A percentile compares a stretch with the other conserved stretches of the same genome.
Evolutionary conservation across 2,329 filamentous ascomycete species (phyloP).

Genomic region (Aspergillus carbonarius): DNA sequence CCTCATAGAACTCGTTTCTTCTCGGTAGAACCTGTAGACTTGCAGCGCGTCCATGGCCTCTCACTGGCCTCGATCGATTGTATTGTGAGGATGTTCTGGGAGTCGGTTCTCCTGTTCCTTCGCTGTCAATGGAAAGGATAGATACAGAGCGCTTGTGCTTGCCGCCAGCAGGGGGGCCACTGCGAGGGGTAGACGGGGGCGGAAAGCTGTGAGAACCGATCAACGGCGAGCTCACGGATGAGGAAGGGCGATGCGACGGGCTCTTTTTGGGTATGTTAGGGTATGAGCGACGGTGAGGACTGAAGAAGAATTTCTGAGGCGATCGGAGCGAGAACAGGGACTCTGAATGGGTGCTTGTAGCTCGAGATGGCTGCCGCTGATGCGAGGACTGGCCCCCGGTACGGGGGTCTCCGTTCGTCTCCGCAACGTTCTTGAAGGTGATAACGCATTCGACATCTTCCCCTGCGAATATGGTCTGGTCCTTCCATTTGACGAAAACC

Average conservation of each 20-base stretch:
- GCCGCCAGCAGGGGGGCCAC: slow-evolving; percentile 46
- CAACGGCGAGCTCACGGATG: slow-evolving; percentile 42
- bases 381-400: slow-evolving; percentile 31
- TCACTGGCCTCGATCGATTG: slow-evolving; percentile 53
- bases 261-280: slow-evolving; percentile 35
- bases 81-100: slow-evolving; percentile 31
- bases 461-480: slow-evolving; percentile 91
- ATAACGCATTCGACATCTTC: slow-evolving; percentile 95
- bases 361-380: slow-evolving; percentile 39
- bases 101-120: slow-evolving; percentile 37
- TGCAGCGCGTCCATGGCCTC: slow-evolving; percentile 72
- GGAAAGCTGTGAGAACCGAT: slow-evolving; percentile 44
- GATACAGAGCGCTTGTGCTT: slow-evolving; percentile 75
- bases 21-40: slow-evolving; percentile 73
- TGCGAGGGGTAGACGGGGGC: slow-evolving; percentile 35
- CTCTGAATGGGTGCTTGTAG: slow-evolving; percentile 36
- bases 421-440: slow-evolving; percentile 84
- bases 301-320: slow-evolving; percentile 37
- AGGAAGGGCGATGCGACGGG: slow-evolving; percentile 39
- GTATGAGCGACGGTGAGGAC: slow-evolving; percentile 36
- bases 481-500: slow-evolving; percentile 93
- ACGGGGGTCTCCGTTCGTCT: slow-evolving; percentile 37
- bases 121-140: slow-evolving; percentile 72
- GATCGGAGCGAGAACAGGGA: slow-evolving; percentile 42
- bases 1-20: slow-evolving; percentile 43